These are phyloP conservation scores for Auricularia cornea DNA, from an alignment of 768 basidiomycete genomes.

Conservation along the genomic window DNA sequence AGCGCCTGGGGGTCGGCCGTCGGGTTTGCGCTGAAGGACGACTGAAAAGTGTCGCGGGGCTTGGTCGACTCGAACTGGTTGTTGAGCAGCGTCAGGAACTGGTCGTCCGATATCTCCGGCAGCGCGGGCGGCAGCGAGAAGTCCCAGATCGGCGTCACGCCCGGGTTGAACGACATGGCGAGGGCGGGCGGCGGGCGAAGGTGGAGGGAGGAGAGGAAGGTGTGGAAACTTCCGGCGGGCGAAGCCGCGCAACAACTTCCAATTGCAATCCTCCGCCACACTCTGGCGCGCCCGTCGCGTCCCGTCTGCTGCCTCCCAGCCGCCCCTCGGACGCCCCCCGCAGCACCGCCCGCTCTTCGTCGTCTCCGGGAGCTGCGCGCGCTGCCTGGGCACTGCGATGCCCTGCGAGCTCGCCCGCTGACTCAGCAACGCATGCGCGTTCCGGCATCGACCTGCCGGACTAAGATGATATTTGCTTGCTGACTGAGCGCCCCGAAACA, in stretches of 20 bases:
- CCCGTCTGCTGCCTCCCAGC: too few species aligned
- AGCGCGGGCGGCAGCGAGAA: slow-evolving; percentile 43
- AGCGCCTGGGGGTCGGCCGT: slow-evolving; percentile 22
- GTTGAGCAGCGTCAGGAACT: slow-evolving; percentile 68
- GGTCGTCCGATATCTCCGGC: slow-evolving; percentile 61
- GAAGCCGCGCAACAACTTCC: background rate
- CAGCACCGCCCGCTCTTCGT: too few species aligned
- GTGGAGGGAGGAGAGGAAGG: background rate
- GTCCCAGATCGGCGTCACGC: slow-evolving; percentile 56
- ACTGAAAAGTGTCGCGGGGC: slow-evolving; percentile 18
- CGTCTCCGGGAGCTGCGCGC: too few species aligned
- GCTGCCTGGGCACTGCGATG: too few species aligned
- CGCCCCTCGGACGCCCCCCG: too few species aligned
- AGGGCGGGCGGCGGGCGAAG: background rate
- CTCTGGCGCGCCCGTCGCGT: background rate
- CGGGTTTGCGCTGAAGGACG: slow-evolving; percentile 12
- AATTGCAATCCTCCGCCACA: background rate
- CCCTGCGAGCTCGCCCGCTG: too few species aligned
- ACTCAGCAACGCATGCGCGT: too few species aligned
- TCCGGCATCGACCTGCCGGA: too few species aligned
- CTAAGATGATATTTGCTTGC: too few species aligned
- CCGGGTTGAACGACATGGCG: slow-evolving; percentile 46
- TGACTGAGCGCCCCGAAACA: too few species aligned
- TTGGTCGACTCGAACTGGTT: slow-evolving; percentile 48
- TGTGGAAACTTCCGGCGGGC: background rate